Percentiles rank a stretch among this genome's conserved stretches.
Evolutionary conservation across 805 yeast genomes (phyloP).

Genomic region (Myxozyma geophila): DNA sequence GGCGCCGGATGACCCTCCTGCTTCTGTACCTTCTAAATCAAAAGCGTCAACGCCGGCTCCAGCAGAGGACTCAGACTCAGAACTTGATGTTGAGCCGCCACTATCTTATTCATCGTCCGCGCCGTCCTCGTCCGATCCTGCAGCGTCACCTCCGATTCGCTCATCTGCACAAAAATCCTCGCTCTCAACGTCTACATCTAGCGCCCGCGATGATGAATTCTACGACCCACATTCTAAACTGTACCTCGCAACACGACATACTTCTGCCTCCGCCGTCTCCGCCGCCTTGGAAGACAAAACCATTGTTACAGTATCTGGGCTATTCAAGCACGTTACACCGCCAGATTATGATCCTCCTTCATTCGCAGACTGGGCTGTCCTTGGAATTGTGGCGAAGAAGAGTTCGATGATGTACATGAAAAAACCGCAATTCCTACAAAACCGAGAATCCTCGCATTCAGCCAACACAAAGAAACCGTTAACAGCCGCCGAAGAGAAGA

Average conservation of each 20-base stretch:
- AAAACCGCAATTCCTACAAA: background rate
- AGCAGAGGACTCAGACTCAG: conserved; percentile 12
- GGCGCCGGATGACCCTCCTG: background rate
- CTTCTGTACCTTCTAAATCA: background rate
- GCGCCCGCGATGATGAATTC: background rate
- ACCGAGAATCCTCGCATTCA: background rate
- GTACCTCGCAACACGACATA: conserved; percentile 48
- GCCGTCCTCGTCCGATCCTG: background rate
- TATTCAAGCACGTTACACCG: conserved; percentile 67
- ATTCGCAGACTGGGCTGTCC: conserved; percentile 75
- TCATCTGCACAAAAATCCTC: background rate
- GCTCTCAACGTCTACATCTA: background rate
- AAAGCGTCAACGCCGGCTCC: background rate
- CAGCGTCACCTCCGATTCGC: background rate
- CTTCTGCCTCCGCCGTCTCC: conserved; percentile 48
- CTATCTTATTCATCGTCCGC: background rate
- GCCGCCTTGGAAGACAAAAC: conserved; percentile 55
- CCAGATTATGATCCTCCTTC: conserved; percentile 72
- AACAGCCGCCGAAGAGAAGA: background rate
- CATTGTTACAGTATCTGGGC: conserved; percentile 59
- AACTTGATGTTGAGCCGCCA: conserved; percentile 19
- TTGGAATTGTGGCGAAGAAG: conserved; percentile 71
- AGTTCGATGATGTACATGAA: conserved; percentile 52
- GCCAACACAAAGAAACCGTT: background rate
- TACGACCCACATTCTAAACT: conserved; percentile 16